These are phyloP conservation scores for Psidium friedrichsthalianum DNA, from an alignment of 345 rosid species.

Conservation along the genomic window DNA sequence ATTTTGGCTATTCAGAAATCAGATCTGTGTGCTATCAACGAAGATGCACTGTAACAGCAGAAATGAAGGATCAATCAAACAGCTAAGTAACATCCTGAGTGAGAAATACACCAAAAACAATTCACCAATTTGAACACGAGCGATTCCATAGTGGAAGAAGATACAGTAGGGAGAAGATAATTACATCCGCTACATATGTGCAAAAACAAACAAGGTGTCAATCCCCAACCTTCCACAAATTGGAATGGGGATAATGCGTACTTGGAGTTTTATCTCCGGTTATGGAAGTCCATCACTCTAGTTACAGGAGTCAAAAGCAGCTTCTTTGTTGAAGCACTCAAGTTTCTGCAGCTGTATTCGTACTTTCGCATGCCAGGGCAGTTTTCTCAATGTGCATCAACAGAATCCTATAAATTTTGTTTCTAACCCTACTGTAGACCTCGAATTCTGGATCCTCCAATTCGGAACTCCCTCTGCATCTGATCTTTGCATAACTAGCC, in stretches of 20 bases:
- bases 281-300: neutral
- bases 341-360: neutral
- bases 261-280: neutral
- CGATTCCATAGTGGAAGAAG: neutral
- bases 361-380: slow-evolving; percentile 17
- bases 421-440: slow-evolving; percentile 40
- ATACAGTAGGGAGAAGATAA: neutral
- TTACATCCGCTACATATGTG: neutral
- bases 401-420: slow-evolving; percentile 47
- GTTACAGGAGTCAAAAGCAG: neutral
- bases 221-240: neutral
- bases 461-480: slow-evolving; percentile 2
- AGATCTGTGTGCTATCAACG: neutral
- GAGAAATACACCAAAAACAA: neutral
- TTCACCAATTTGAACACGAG: neutral
- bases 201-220: neutral
- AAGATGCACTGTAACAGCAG: neutral
- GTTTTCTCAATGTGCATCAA: slow-evolving; percentile 66
- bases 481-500: neutral
- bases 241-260: neutral
- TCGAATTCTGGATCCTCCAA: slow-evolving; percentile 24
- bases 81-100: neutral
- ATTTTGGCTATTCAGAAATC: neutral
- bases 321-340: neutral
- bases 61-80: neutral